Base-by-base conservation (phyloP, 192 early-diverging fungal genomes). In the Coemansia sp. region DNA sequence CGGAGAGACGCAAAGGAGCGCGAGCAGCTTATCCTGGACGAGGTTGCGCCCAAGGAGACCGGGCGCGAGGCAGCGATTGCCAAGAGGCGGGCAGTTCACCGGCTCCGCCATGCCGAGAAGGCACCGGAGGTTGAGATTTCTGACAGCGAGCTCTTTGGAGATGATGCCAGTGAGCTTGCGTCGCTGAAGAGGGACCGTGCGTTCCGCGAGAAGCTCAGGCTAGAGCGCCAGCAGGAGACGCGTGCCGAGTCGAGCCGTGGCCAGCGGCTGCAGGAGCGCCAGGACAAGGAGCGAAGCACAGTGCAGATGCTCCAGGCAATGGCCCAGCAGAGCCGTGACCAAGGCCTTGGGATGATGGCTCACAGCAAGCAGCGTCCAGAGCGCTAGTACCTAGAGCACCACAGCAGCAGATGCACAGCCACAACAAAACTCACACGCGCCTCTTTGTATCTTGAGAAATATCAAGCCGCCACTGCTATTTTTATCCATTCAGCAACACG, bases 271-370 rank as follows among this genome's bases (percentile, higher is more conserved):
- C 49, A 58, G 55, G 86, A 84, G 37, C 87, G 82, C 61, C 62
- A 81, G 40, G 81, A 86, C 33, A 93, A 91, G 69, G 91, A 93
- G 64, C 84, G 85, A 25, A 82, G 69, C n/a, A 92, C 90, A 2
- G 74, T 93, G 42, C 89, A 81, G 40, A 86, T 89, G 85, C 83
- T 92, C 40, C 76, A 82, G 26, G 81, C 85, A 49, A 85, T 93
- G 85, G 92, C 92, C 13, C 81, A 84, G 72, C 75, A 87, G 59
- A 83, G 76, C 26, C 68, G 72, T 6, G 49, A 62, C 9, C 59
- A 58, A 20, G 72, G 76, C 0, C 66, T 74, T 13, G 81, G 81
- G 18, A 75, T 81, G 77, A 42, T 56, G 40, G 52, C 52, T 21
- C 52, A 28, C 12, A 30, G 1, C 55, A 29, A 57, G 29, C 30